Evolutionary conservation across 2,329 filamentous ascomycete genomes (phyloP).

Genomic region (Phaeosphaeria sp.): DNA sequence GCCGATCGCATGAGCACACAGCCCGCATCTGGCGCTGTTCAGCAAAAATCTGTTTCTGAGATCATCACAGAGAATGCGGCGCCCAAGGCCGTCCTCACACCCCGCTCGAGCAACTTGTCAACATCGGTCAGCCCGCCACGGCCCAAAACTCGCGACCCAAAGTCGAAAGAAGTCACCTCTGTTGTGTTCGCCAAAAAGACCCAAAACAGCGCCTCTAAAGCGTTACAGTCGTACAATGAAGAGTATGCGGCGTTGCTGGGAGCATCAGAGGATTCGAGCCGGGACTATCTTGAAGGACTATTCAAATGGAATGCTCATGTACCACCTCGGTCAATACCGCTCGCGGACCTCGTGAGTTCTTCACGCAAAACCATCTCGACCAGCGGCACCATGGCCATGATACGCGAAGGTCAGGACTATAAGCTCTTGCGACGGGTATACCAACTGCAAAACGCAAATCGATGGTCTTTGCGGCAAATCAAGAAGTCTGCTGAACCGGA

Average conservation of each 20-base stretch:
- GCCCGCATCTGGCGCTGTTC: constrained; percentile 73
- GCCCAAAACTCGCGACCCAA: constrained; percentile 42
- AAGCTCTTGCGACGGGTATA: constrained; percentile 87
- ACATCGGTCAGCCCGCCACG: constrained; percentile 32
- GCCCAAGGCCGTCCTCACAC: constrained; percentile 52
- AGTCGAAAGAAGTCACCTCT: constrained; percentile 70
- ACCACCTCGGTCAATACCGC: constrained; percentile 59
- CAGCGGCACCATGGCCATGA: constrained; percentile 79
- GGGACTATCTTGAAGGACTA: constrained; percentile 69
- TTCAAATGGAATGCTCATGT: constrained; percentile 65
- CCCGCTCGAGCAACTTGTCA: constrained; percentile 38
- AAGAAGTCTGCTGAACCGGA: constrained; percentile 83
- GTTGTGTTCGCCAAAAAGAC: constrained; percentile 78
- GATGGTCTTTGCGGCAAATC: constrained; percentile 91
- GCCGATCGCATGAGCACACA: constrained; percentile 70
- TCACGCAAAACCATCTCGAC: constrained; percentile 92
- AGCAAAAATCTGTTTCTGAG: constrained; percentile 76
- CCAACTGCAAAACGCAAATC: constrained; percentile 85
- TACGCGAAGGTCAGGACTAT: constrained; percentile 86
- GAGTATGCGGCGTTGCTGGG: constrained; percentile 55
- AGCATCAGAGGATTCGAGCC: constrained; percentile 54
- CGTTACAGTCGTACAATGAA: constrained; percentile 43
- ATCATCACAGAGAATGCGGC: constrained; percentile 68
- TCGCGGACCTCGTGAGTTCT: constrained; percentile 77
- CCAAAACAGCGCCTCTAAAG: constrained; percentile 31